phyloP scores from a whole-genome alignment of 805 yeast genomes.

The Cyberlindnera misumaiensis region DNA sequence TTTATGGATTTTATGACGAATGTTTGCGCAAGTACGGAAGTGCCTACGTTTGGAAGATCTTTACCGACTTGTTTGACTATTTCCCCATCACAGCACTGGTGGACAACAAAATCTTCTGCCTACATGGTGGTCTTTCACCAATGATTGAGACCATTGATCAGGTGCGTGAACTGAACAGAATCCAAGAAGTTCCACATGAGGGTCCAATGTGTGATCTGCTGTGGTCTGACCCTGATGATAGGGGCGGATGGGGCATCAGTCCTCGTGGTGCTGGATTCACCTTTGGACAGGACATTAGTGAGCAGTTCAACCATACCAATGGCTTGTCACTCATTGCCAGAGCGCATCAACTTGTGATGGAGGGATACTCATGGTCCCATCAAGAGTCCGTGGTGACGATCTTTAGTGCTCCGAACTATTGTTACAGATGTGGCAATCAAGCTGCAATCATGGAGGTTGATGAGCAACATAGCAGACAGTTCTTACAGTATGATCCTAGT shows the following conservation, averaged over 20 bases:
- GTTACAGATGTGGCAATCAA: constrained; percentile 96
- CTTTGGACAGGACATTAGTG: constrained; percentile 92
- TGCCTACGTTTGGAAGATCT: constrained; percentile 89
- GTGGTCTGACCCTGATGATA: constrained; percentile 97
- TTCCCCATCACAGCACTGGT: constrained; percentile 92
- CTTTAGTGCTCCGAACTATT: constrained; percentile 92
- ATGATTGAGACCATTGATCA: constrained; percentile 91
- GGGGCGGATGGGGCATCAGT: constrained; percentile 97
- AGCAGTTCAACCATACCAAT: constrained; percentile 88
- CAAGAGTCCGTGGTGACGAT: constrained; percentile 92
- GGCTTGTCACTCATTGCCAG: constrained; percentile 81
- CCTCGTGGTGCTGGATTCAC: constrained; percentile 99
- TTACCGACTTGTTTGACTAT: constrained; percentile 87
- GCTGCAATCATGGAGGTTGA: constrained; percentile 98
- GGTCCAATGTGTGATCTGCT: constrained; percentile 96
- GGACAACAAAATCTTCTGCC: constrained; percentile 83
- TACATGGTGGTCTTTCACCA: constrained; percentile 94
- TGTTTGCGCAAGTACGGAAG: constrained; percentile 89
- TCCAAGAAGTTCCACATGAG: constrained; percentile 95
- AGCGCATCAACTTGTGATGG: constrained; percentile 98
- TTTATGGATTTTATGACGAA: constrained; percentile 93
- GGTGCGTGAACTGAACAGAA: constrained; percentile 82
- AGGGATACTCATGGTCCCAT: constrained; percentile 92
- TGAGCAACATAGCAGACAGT: constrained; percentile 85
- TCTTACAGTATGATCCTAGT: constrained; percentile 92